Conservation (phyloP, 2,329 filamentous ascomycete genomes). For the Atkinsonella texensis region DNA sequence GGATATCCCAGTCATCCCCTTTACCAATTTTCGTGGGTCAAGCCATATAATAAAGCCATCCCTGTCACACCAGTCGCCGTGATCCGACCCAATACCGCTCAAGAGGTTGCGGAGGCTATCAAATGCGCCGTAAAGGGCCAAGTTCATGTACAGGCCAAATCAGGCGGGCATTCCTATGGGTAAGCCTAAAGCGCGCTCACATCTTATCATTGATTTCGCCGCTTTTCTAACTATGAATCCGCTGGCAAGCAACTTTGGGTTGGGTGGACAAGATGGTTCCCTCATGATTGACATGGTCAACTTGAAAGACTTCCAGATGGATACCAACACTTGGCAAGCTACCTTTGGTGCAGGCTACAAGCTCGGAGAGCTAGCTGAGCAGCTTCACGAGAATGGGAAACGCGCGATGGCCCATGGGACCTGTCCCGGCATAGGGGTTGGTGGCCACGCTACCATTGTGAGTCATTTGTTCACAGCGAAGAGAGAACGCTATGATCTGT, state of each 20-base stretch:
- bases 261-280: constrained; percentile 38
- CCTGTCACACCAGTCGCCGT: constrained; percentile 41
- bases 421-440: constrained; percentile 45
- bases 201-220: too few species aligned
- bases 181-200: constrained; percentile 16
- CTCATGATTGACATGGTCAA: constrained; percentile 43
- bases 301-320: constrained; percentile 40
- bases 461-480: constrained; percentile 10
- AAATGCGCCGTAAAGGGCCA: constrained; percentile 39
- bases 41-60: constrained; percentile 40
- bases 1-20: constrained; percentile 30
- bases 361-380: constrained; percentile 39
- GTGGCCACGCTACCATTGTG: constrained; percentile 46
- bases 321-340: constrained; percentile 39
- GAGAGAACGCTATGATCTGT: not conserved
- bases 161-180: constrained; percentile 55
- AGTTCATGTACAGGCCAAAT: constrained; percentile 47
- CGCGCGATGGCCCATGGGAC: constrained; percentile 43
- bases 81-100: constrained; percentile 37
- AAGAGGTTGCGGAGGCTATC: constrained; percentile 45
- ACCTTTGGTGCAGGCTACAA: constrained; percentile 40
- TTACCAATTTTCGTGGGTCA: constrained; percentile 38
- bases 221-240: not conserved
- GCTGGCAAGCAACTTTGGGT: constrained; percentile 24
- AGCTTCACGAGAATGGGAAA: constrained; percentile 36